Conservation (phyloP, 768 basidiomycete species). For the Lenzites betulinus region DNA sequence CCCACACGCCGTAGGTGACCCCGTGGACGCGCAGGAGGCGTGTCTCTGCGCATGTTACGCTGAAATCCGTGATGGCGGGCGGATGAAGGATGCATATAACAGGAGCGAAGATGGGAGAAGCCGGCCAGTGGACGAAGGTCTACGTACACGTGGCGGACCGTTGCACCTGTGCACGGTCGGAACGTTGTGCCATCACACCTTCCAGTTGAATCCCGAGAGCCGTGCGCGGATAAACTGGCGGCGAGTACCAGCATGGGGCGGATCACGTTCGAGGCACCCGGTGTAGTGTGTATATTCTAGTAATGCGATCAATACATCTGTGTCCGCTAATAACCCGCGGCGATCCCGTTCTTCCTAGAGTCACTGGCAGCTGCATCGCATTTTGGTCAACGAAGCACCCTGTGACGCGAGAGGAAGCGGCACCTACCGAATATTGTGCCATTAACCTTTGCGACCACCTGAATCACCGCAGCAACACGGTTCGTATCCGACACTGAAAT, state of each 20-base stretch:
- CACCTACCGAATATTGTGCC: slow-evolving; percentile 61
- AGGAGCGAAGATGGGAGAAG: background rate
- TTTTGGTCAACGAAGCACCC: background rate
- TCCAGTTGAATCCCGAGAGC: background rate
- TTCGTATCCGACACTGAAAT: slow-evolving; percentile 61
- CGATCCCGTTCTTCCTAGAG: slow-evolving; percentile 90
- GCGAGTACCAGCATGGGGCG: background rate
- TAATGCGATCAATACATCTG: slow-evolving; percentile 4
- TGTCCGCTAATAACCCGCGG: slow-evolving; percentile 70
- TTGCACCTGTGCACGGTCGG: background rate
- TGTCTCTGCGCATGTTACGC: background rate
- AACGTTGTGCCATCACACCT: background rate
- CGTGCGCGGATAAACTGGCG: slow-evolving; percentile 2
- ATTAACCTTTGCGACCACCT: slow-evolving; percentile 57
- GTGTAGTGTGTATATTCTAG: slow-evolving; percentile 2
- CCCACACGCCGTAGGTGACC: slow-evolving; percentile 1
- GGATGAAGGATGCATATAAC: background rate
- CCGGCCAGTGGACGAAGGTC: background rate
- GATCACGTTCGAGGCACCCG: background rate
- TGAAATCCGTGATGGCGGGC: background rate
- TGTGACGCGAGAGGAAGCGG: background rate
- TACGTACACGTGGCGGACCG: background rate
- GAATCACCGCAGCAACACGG: slow-evolving; percentile 75
- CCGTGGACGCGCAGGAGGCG: background rate
- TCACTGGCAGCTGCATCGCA: slow-evolving; percentile 73